Conservation (phyloP, 805 yeast species). For the Cyberlindnera mississippiensis region DNA sequence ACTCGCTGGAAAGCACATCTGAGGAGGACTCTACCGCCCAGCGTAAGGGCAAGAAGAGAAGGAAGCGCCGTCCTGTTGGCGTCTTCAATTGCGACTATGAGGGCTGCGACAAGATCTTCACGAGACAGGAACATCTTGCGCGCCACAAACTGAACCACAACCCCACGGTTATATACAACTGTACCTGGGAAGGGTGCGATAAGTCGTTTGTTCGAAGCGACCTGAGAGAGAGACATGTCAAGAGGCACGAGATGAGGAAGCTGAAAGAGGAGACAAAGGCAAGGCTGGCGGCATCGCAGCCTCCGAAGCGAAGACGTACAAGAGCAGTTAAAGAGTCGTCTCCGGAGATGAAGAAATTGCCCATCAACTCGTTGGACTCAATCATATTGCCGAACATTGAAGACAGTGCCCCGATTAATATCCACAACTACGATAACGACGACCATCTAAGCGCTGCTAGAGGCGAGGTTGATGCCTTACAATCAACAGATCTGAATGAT, state of each 20-base stretch:
- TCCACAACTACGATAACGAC: slow-evolving; percentile 22
- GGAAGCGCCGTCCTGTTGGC: slow-evolving; percentile 29
- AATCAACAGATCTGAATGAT: slow-evolving; percentile 2
- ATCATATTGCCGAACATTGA: slow-evolving; percentile 27
- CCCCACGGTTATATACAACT: slow-evolving; percentile 50
- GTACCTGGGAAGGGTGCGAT: slow-evolving; percentile 46
- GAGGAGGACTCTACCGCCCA: slow-evolving; percentile 1
- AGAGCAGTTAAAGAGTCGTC: slow-evolving; percentile 1
- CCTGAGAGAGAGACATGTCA: slow-evolving; percentile 42
- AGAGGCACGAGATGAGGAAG: slow-evolving; percentile 37
- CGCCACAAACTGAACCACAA: slow-evolving; percentile 62
- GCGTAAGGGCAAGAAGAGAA: slow-evolving; percentile 15
- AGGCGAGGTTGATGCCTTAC: slow-evolving; percentile 27
- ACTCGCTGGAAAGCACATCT: not conserved
- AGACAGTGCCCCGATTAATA: slow-evolving; percentile 20
- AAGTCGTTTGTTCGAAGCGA: slow-evolving; percentile 64
- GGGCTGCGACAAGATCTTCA: slow-evolving; percentile 52
- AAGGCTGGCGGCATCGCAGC: slow-evolving; percentile 7
- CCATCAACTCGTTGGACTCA: slow-evolving; percentile 26
- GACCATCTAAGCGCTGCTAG: slow-evolving; percentile 28
- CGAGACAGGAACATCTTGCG: slow-evolving; percentile 60
- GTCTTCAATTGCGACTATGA: slow-evolving; percentile 40
- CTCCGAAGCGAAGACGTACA: slow-evolving; percentile 14
- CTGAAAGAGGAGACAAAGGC: slow-evolving; percentile 27
- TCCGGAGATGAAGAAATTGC: slow-evolving; percentile 12